These are phyloP conservation scores for Teunomyces cretensis DNA, from an alignment of 805 yeast genomes.

Conservation along the genomic window DNA sequence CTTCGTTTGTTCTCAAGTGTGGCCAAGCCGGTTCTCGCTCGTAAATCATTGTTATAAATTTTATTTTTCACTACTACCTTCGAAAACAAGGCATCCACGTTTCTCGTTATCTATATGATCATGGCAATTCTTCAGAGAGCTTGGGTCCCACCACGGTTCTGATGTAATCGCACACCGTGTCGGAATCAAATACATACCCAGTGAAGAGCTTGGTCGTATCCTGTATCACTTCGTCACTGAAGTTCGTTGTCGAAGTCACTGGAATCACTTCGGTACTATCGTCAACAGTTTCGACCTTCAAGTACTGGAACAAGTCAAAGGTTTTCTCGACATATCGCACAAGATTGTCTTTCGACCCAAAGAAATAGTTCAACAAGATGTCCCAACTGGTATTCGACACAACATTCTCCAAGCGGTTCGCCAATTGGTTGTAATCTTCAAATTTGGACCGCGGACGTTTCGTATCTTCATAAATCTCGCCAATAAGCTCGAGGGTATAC, in stretches of 20 bases:
- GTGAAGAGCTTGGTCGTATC: constrained; percentile 12
- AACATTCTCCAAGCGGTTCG: neutral
- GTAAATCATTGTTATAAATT: too few relatives aligned
- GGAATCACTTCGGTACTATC: constrained; percentile 8
- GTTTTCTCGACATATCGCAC: constrained; percentile 20
- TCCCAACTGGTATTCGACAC: constrained; percentile 10
- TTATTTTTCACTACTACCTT: too few relatives aligned
- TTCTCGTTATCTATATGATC: neutral
- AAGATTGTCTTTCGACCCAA: constrained; percentile 26
- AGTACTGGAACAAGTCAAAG: constrained; percentile 22
- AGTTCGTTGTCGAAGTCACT: constrained; percentile 14
- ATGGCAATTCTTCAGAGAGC: neutral
- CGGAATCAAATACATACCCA: constrained; percentile 20
- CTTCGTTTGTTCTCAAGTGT: too few relatives aligned
- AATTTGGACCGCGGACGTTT: neutral
- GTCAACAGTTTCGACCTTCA: constrained; percentile 9
- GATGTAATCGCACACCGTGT: constrained; percentile 23
- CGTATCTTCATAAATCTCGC: constrained; percentile 4
- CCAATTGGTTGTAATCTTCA: constrained; percentile 6
- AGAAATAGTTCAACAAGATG: constrained; percentile 19
- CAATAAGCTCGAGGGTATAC: constrained; percentile 6
- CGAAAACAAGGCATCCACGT: too few relatives aligned
- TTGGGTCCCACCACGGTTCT: constrained; percentile 14
- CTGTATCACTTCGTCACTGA: constrained; percentile 19
- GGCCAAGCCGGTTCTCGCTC: too few relatives aligned